These are phyloP conservation scores for Penicillium mononematosum DNA, from an alignment of 495 filamentous ascomycete species.

Conservation along the genomic window DNA sequence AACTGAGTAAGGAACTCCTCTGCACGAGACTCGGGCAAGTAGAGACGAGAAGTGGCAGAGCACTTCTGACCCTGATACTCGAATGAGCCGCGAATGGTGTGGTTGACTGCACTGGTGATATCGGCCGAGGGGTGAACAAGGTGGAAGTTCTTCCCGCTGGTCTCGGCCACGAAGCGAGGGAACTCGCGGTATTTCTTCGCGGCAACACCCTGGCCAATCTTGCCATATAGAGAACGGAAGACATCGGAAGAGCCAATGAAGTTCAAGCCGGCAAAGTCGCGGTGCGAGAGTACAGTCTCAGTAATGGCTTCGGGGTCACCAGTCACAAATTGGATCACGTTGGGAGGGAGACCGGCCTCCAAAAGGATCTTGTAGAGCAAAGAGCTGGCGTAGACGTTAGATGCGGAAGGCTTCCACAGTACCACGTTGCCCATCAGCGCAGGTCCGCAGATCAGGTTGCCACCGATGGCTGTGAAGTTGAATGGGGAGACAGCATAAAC, in stretches of 20 bases:
- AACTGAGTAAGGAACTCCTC: conserved; percentile 59
- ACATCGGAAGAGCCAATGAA: conserved; percentile 81
- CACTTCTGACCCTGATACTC: conserved; percentile 93
- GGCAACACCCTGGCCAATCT: conserved; percentile 66
- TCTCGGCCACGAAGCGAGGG: conserved; percentile 82
- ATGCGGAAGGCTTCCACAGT: conserved; percentile 84
- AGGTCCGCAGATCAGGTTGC: conserved; percentile 70
- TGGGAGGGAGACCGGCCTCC: conserved; percentile 77
- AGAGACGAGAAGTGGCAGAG: conserved; percentile 74
- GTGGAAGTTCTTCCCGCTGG: conserved; percentile 92
- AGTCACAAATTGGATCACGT: conserved; percentile 81
- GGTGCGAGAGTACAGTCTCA: conserved; percentile 62
- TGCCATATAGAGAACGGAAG: conserved; percentile 71
- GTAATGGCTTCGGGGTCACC: conserved; percentile 76
- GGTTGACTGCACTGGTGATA: conserved; percentile 68
- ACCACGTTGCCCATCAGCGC: conserved; percentile 85
- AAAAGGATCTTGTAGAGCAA: conserved; percentile 79
- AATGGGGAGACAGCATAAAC: conserved; percentile 85
- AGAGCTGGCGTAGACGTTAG: conserved; percentile 69
- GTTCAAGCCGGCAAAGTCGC: conserved; percentile 72
- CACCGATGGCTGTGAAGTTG: conserved; percentile 87
- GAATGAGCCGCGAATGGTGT: conserved; percentile 83
- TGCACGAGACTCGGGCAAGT: conserved; percentile 67
- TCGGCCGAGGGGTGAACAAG: conserved; percentile 74
- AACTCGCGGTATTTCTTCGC: conserved; percentile 70